These are phyloP conservation scores for Vaccinium corymbosum DNA, from an alignment of 148 eudicot species.

Conservation along the genomic window DNA sequence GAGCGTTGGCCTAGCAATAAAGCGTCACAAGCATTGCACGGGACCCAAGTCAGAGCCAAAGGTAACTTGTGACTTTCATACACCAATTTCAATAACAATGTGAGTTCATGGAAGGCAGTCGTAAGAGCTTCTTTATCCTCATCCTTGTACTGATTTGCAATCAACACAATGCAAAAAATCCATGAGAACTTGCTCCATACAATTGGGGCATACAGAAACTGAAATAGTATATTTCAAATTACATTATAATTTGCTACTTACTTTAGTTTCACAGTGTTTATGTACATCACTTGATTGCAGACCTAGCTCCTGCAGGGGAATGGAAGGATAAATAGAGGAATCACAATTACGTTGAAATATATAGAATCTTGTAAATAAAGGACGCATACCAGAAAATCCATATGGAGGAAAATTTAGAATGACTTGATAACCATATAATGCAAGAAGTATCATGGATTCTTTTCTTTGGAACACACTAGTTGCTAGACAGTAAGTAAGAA, in stretches of 20 bases:
- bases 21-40: neutral
- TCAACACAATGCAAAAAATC: neutral
- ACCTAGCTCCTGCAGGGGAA: neutral
- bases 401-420: neutral
- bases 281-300: neutral
- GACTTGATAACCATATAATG: neutral
- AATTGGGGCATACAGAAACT: neutral
- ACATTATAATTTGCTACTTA: slow-evolving; percentile 5
- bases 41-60: neutral
- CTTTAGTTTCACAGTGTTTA: neutral
- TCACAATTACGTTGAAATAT: neutral
- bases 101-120: neutral
- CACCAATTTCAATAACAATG: neutral
- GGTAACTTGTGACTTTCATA: neutral
- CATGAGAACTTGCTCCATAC: neutral
- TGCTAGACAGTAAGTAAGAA: neutral
- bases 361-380: neutral
- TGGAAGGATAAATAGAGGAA: neutral
- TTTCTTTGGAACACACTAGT: neutral
- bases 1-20: neutral
- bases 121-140: neutral
- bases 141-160: neutral
- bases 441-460: too few relatives aligned
- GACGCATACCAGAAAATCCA: neutral
- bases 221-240: neutral